phyloP scores from a whole-genome alignment of 306 rosid genomes.

The Hippophae rhamnoides region DNA sequence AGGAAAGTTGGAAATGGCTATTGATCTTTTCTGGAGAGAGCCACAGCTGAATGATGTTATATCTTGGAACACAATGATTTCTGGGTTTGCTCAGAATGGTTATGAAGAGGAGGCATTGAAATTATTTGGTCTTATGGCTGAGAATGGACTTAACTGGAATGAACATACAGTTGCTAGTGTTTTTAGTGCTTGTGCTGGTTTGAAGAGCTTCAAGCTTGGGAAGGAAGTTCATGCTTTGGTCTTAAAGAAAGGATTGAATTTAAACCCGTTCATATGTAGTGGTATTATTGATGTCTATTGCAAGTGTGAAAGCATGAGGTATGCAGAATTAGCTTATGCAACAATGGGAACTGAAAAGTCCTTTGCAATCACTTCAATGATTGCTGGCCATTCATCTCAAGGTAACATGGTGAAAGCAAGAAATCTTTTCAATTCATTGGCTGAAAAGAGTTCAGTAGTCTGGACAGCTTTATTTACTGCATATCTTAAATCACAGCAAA shows the following conservation, averaged over 20 bases:
- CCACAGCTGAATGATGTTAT: constrained; percentile 39
- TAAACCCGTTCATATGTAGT: constrained; percentile 55
- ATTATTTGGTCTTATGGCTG: constrained; percentile 44
- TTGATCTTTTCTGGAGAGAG: constrained; percentile 38
- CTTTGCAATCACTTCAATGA: constrained; percentile 48
- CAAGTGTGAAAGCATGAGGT: constrained; percentile 51
- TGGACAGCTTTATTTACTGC: constrained; percentile 74
- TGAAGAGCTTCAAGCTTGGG: constrained; percentile 41
- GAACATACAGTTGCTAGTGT: constrained; percentile 62
- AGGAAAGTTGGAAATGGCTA: constrained; percentile 52
- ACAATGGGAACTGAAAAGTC: constrained; percentile 23
- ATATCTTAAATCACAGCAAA: constrained; percentile 51
- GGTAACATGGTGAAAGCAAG: constrained; percentile 57
- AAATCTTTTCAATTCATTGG: constrained; percentile 48
- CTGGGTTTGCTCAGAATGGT: constrained; percentile 56
- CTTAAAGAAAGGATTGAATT: constrained; percentile 32
- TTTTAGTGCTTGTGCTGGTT: constrained; percentile 56
- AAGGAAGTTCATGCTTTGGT: constrained; percentile 58
- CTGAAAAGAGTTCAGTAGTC: constrained; percentile 39
- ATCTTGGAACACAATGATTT: constrained; percentile 76
- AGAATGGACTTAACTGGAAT: constrained; percentile 37
- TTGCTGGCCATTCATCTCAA: constrained; percentile 50
- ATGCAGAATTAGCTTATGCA: constrained; percentile 45
- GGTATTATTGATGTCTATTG: constrained; percentile 65
- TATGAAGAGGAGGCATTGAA: constrained; percentile 39